Conservation (phyloP, 177 flowering plant genomes). For the Tripterygium wilfordii region DNA sequence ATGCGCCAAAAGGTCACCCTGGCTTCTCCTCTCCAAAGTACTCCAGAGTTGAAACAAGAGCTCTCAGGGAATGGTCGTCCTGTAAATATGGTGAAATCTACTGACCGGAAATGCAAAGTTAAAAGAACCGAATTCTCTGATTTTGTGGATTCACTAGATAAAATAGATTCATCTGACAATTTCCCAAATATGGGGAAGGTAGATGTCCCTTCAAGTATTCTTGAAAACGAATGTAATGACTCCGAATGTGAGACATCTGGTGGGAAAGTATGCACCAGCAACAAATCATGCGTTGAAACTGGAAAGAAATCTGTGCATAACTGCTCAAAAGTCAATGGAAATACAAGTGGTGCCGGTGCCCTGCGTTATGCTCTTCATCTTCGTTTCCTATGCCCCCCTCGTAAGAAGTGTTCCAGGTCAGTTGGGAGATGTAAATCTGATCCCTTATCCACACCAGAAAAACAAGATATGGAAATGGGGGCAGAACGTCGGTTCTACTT, state of each 20-base stretch:
- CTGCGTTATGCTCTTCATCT: slow-evolving; percentile 91
- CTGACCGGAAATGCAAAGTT: slow-evolving; percentile 9
- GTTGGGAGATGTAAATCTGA: slow-evolving; percentile 55
- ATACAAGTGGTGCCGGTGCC: slow-evolving; percentile 45
- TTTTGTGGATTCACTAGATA: slow-evolving; percentile 5
- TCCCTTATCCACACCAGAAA: slow-evolving; percentile 35
- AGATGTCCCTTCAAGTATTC: neutral
- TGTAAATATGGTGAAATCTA: slow-evolving; percentile 11
- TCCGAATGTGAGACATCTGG: slow-evolving; percentile 1
- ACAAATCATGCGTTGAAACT: slow-evolving; percentile 10
- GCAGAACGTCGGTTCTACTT: slow-evolving; percentile 74
- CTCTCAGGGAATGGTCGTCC: slow-evolving; percentile 11
- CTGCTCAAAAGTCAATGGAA: slow-evolving; percentile 54
- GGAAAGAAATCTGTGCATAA: slow-evolving; percentile 30
- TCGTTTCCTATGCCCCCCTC: slow-evolving; percentile 74
- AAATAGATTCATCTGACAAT: slow-evolving; percentile 1
- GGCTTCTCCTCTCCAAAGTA: slow-evolving; percentile 23
- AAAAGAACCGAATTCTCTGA: slow-evolving; percentile 16
- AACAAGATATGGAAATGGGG: slow-evolving; percentile 22
- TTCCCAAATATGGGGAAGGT: neutral
- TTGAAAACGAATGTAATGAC: slow-evolving; percentile 4
- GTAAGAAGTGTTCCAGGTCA: slow-evolving; percentile 49
- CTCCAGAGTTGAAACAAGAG: slow-evolving; percentile 13
- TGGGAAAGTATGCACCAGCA: slow-evolving; percentile 4
- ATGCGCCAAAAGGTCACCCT: slow-evolving; percentile 56